Evolutionary conservation across 2,329 filamentous ascomycete genomes (phyloP).

Genomic region (Arachnomyces sp.): DNA sequence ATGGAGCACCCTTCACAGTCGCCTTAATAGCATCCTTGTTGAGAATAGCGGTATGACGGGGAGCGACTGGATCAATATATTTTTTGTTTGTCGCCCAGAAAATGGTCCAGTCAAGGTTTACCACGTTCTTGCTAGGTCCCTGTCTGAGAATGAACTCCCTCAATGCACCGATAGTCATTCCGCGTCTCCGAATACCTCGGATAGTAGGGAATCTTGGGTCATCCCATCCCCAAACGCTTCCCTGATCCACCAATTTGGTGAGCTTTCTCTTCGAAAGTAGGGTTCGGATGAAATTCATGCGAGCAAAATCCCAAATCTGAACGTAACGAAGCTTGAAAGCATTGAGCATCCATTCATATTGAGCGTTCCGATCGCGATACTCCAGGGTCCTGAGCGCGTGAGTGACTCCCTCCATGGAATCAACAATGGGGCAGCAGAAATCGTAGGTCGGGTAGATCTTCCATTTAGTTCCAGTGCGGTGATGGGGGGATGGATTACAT

Average conservation of each 20-base stretch:
- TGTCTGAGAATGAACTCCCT: slow-evolving; percentile 46
- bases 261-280: slow-evolving; percentile 32
- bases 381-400: slow-evolving; percentile 53
- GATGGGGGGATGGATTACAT: slow-evolving; percentile 60
- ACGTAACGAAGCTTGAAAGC: slow-evolving; percentile 24
- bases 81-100: slow-evolving; percentile 63
- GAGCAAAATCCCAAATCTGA: slow-evolving; percentile 30
- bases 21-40: slow-evolving; percentile 65
- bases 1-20: slow-evolving; percentile 58
- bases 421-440: slow-evolving; percentile 51
- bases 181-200: slow-evolving; percentile 27
- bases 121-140: slow-evolving; percentile 42
- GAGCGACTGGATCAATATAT: slow-evolving; percentile 69
- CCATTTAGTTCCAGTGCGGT: slow-evolving; percentile 49
- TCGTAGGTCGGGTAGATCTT: slow-evolving; percentile 56
- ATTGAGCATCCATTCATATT: slow-evolving; percentile 32
- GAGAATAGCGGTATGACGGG: slow-evolving; percentile 65
- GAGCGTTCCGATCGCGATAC: slow-evolving; percentile 32
- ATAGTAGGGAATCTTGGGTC: slow-evolving; percentile 32
- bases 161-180: slow-evolving; percentile 28
- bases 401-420: slow-evolving; percentile 50
- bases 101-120: slow-evolving; percentile 43
- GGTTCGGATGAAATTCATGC: slow-evolving; percentile 32
- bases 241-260: slow-evolving; percentile 28
- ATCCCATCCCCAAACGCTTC: slow-evolving; percentile 30